Conservation (phyloP, 257 asterid species). For the Solanum rostratum region DNA sequence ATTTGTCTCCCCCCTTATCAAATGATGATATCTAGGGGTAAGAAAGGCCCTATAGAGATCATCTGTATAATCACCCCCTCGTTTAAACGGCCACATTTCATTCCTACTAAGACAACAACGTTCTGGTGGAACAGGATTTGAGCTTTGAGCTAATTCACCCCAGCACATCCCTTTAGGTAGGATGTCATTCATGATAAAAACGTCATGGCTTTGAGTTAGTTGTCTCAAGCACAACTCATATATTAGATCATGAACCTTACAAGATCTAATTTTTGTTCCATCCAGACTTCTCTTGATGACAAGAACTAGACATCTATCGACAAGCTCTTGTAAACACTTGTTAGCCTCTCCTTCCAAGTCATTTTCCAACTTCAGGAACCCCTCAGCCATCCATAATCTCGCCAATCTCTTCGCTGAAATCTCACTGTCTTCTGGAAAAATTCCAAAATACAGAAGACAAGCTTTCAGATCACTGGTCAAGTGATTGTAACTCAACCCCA, state of each 20-base stretch:
- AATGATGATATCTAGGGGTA: background rate
- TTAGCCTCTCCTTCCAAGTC: conserved; percentile 1
- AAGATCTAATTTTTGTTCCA: background rate
- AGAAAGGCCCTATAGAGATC: background rate
- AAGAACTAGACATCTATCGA: conserved; percentile 2
- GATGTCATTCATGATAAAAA: background rate
- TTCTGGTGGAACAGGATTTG: too few species aligned
- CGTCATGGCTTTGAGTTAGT: background rate
- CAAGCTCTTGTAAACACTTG: background rate
- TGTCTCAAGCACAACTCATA: background rate
- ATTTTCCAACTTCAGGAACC: background rate
- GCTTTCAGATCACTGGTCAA: background rate
- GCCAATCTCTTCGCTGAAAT: background rate
- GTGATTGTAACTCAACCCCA: background rate
- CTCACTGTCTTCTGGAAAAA: background rate
- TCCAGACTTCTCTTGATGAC: background rate
- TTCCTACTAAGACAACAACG: background rate
- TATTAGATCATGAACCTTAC: conserved; percentile 6
- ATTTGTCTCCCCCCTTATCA: background rate
- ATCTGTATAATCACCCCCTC: too few species aligned
- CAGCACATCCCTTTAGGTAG: too few species aligned
- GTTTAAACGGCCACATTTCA: too few species aligned
- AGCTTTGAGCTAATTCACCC: too few species aligned
- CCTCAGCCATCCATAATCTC: conserved; percentile 5
- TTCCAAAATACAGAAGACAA: background rate